A percentile compares a stretch with the other conserved stretches of the same genome.
These are phyloP conservation scores for Pseudozyma hubeiensis DNA, from an alignment of 1,284 basidiomycete species.

Conservation along the genomic window DNA sequence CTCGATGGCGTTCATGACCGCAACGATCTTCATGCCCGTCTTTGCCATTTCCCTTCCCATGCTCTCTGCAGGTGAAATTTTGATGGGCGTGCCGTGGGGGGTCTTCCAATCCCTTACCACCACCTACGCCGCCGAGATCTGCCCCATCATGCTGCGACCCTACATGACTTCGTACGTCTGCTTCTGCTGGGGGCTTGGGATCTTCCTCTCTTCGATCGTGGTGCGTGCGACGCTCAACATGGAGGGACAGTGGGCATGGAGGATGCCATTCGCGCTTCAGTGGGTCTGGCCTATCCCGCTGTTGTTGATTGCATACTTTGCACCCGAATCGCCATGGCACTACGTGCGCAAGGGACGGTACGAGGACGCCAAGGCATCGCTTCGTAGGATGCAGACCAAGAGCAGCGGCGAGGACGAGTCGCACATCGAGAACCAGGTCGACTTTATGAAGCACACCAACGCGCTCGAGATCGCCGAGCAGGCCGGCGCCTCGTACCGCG, in stretches of 20 bases:
- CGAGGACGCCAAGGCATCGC: conserved; percentile 70
- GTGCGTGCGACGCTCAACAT: conserved; percentile 67
- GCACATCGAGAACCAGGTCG: conserved; percentile 68
- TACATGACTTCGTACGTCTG: conserved; percentile 72
- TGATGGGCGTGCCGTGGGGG: conserved; percentile 70
- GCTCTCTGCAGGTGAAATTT: conserved; percentile 68
- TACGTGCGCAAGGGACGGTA: conserved; percentile 70
- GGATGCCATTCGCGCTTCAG: conserved; percentile 70
- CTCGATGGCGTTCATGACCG: conserved; percentile 63
- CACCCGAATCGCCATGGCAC: conserved; percentile 70
- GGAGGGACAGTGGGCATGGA: conserved; percentile 66
- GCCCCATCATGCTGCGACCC: conserved; percentile 70
- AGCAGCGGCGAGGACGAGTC: conserved; percentile 18
- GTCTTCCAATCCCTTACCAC: conserved; percentile 71
- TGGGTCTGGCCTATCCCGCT: conserved; percentile 69
- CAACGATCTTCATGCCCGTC: conserved; percentile 67
- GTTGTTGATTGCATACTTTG: conserved; percentile 62
- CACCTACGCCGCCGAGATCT: conserved; percentile 72
- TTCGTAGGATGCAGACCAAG: conserved; percentile 18
- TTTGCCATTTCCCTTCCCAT: conserved; percentile 69
- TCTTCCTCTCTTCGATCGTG: conserved; percentile 70
- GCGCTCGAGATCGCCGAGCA: conserved; percentile 68
- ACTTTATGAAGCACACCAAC: conserved; percentile 70
- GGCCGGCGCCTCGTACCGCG: conserved; percentile 68
- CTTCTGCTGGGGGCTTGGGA: conserved; percentile 71